Base-by-base conservation (phyloP, 2,329 filamentous ascomycete species). In the Tolypocladium tropicale region DNA sequence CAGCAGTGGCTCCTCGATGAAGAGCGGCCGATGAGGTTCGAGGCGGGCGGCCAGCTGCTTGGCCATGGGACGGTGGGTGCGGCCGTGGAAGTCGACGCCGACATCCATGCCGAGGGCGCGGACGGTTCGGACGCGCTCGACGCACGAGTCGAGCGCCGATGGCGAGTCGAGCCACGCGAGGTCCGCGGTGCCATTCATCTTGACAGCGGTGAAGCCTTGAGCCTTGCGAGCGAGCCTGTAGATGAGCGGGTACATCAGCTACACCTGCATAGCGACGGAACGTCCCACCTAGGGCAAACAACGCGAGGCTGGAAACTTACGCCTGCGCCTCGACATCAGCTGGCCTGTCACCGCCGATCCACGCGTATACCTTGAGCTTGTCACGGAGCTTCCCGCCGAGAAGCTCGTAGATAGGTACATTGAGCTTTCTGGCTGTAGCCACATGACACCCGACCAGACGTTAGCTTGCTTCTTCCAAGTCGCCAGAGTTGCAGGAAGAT, bases 171-270 rank as follows among this genome's bases (percentile, higher is more conserved):
- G 76, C 87, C 87, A 91, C 60, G 82, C 84, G 1, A 90, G 70
- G 59, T 90, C 88, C 64, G 87, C 85, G 0, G 88, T 91, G 6
- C 80, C 88, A 65, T 91, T 90, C 88, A 92, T 91, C 67, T 91
- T 91, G 55, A 90, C 79, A 4, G 80, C 77, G 2, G 74, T 82
- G 65, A 89, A 84, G 0, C 85, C 85, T 67, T 88, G 84, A 12
- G 74, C 72, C 72, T 79, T 77, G 5, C 83, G 76, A 6, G 74
- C 76, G 63, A 80, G 23, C 23, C 77, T 4, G 80, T 84, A 58
- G 25, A n/a, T n/a, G n/a, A n/a, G 25, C 30, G 25, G 11, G 11
- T 28, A 14, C 9, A n/a, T 30, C 18, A 49, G 16, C 28, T n/a
- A 9, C 16, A n/a, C 16, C n/a, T 43, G 39, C 21, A n/a, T n/a